Percentiles rank a stretch among this genome's conserved stretches.
Evolutionary conservation across 2,329 filamentous ascomycete genomes (phyloP).

Genomic region (Alternaria arborescens): DNA sequence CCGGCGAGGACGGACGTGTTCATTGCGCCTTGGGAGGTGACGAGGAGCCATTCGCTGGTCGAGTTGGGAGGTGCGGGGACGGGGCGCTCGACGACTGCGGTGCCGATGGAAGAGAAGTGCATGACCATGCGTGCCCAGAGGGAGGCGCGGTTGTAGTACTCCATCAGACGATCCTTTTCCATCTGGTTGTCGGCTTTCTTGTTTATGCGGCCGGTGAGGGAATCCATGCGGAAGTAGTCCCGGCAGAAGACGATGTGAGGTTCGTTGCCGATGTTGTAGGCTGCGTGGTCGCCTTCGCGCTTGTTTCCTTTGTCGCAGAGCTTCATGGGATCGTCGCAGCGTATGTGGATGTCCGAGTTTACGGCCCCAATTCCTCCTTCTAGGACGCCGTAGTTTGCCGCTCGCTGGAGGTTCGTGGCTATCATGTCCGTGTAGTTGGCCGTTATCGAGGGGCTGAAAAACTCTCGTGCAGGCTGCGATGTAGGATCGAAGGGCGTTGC

Average conservation of each 20-base stretch:
- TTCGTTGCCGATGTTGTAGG: constrained; percentile 49
- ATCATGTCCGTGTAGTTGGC: constrained; percentile 43
- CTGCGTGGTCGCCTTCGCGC: constrained; percentile 41
- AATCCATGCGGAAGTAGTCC: constrained; percentile 40
- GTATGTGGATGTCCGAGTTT: constrained; percentile 45
- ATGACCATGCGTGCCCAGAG: constrained; percentile 49
- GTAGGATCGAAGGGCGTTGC: constrained; percentile 34
- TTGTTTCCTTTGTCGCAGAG: constrained; percentile 37
- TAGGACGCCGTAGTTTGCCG: constrained; percentile 39
- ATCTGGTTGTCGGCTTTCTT: constrained; percentile 33
- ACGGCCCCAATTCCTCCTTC: constrained; percentile 29
- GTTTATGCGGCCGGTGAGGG: constrained; percentile 35
- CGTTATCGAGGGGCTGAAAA: constrained; percentile 37
- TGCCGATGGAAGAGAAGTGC: constrained; percentile 43
- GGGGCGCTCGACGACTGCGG: constrained; percentile 35
- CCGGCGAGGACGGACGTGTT: constrained; percentile 46
- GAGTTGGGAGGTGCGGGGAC: constrained; percentile 27
- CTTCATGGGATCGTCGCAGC: constrained; percentile 46
- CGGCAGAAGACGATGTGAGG: constrained; percentile 47
- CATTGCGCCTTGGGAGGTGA: constrained; percentile 34
- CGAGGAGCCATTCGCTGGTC: constrained; percentile 32
- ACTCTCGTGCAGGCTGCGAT: constrained; percentile 36
- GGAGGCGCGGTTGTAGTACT: constrained; percentile 47
- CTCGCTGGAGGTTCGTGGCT: constrained; percentile 37
- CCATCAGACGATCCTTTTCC: constrained; percentile 34